Evolutionary conservation across 2,329 filamentous ascomycete species (phyloP), one percentile per base, ranked within the genome.

Genomic region (Gremmenia infestans): DNA sequence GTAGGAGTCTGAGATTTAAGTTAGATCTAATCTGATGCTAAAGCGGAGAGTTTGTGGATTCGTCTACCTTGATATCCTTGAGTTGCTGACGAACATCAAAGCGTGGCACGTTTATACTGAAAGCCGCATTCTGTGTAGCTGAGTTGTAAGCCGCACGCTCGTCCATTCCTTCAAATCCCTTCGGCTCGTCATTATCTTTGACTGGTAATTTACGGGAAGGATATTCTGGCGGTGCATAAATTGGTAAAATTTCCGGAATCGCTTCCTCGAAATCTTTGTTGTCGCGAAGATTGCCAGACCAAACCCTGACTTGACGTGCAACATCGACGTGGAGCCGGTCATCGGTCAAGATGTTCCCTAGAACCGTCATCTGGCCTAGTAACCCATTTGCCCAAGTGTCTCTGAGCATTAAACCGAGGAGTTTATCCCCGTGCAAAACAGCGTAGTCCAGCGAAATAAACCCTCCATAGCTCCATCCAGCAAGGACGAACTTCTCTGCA

Each of bases 371-470:
- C 39, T 12, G 11, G 15, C 39, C 39, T 4, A 42, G 6, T 11
- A 42, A 4, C 4, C 39, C 39, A 11, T 42, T n/a, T 6, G 39
- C 39, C 39, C 39, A 42, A n/a, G 39, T 42, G 9, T 42, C 39
- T 6, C 39, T n/a, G 15, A 42, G 39, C 5, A 42, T 17, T 32
- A 53, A 22, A 11, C 51, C 51, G 35, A 32, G 12, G 9, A 53
- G 25, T 35, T 42, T 35, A 39, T 47, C 28, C 3, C n/a, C 25
- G 14, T 53, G 51, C 11, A 46, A 22, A 22, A 53, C 9, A 7
- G 51, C 51, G 40, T 53, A 53, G 51, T 48, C 51, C 14, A 53
- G 51, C 15, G 51, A 12, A 42, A 53, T 46, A 28, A 53, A 53
- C 4, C 51, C 51, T 17, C 51, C 51, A 48, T 53, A 53, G 15